Base-by-base conservation (phyloP, 139 green algal genomes). In the Haematococcus sp. region DNA sequence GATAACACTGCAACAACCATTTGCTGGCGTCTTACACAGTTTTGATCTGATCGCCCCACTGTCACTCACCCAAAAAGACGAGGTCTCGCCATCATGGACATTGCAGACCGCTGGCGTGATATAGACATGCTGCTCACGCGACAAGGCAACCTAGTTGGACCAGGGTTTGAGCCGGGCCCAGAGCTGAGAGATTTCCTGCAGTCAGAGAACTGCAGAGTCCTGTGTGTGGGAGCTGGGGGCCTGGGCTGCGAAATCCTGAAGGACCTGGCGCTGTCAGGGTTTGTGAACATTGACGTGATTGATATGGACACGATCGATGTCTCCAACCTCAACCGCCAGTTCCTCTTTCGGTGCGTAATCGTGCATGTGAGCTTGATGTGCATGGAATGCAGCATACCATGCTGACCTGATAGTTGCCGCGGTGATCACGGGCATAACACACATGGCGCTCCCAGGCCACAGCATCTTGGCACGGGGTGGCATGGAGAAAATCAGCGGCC, bases 271-370 rank as follows among this genome's bases (percentile, higher is more conserved):
- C 87, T 99, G 17, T 59, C 74, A 55, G 74, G 75, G n/a, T 98
- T 99, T 83, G 89, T 91, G 34, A 89, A 97, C 83, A 97, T 99
- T 13, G 91, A 98, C 74, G 95, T 99, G 0, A 99, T 99, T 43
- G 96, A 99, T 82, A 98, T 99, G 95, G 96, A 99, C 88, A 99
- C 94, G 2, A 99, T 99, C 30, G 96, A 99, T 75, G 91, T 99
- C 1, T 96, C 88, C 30, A 99, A 99, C 74, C 84, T 99, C 34
- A 99, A 99, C 81, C 81, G 96, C 1, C 96, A 99, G 76, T 99
- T 99, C 77, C 88, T 99, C 1, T 99, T 99, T 84, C 86, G 93
- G 88, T 93, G 40, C 3, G 78, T 2, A 11, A 11, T 11, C 40
- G 11, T 49, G 40, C 40, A 19, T 7, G 7, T 19, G 40, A 49